Percentiles rank a stretch among this genome's conserved stretches.
phyloP scores from a whole-genome alignment of 106 monocot genomes.

The Dactylorhiza incarnata region DNA sequence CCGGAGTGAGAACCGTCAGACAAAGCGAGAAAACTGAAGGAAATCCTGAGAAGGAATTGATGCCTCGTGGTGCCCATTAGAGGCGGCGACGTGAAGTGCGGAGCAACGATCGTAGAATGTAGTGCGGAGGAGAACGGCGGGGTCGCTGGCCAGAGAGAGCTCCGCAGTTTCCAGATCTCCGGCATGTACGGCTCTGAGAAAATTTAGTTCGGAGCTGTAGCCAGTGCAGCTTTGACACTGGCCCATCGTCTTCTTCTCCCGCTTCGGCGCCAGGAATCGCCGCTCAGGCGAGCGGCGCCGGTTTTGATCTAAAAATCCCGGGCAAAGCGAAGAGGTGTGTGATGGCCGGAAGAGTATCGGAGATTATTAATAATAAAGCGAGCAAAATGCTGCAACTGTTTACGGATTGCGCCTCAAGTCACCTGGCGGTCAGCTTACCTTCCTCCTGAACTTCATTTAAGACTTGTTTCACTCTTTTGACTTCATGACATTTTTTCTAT shows the following conservation, averaged over 20 bases:
- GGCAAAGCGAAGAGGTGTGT: background rate
- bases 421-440: too few species aligned
- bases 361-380: too few species aligned
- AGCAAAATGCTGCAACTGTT: too few species aligned
- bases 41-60: background rate
- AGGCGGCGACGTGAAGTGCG: conserved; percentile 53
- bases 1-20: conserved; percentile 4
- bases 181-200: conserved; percentile 30
- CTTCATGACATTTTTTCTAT: too few species aligned
- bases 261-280: background rate
- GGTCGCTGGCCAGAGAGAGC: conserved; percentile 12
- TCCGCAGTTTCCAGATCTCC: conserved; percentile 28
- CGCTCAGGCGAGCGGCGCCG: conserved; percentile 2
- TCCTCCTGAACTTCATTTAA: too few species aligned
- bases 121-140: conserved; percentile 18
- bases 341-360: background rate
- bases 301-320: background rate
- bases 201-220: conserved; percentile 23
- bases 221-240: conserved; percentile 29
- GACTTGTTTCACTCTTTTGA: too few species aligned
- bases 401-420: too few species aligned
- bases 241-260: conserved; percentile 23
- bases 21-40: background rate
- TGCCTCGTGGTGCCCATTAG: conserved; percentile 47
- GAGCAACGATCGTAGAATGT: conserved; percentile 43